A percentile compares a stretch with the other conserved stretches of the same genome.
phyloP scores from a whole-genome alignment of 2,329 filamentous ascomycete genomes.

The Colletotrichum sp. region DNA sequence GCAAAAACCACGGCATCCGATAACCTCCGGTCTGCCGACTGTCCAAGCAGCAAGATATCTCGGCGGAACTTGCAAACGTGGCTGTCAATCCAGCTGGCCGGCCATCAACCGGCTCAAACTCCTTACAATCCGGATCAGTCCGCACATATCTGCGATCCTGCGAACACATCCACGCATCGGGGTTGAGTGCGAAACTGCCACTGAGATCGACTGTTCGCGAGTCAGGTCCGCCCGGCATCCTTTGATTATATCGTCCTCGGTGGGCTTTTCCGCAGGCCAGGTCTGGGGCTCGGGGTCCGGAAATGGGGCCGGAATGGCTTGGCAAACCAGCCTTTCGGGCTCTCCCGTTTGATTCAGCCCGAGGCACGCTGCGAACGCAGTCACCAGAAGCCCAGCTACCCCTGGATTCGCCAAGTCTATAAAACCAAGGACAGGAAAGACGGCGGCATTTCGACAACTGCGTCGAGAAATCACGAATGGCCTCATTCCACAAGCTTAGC shows the following conservation, averaged over 20 bases:
- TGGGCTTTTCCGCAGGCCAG: neutral
- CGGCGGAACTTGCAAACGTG: neutral
- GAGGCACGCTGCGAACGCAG: neutral
- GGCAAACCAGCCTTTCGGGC: neutral
- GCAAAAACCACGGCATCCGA: neutral
- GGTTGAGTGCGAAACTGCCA: neutral
- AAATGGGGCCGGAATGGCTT: neutral
- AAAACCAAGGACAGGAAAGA: neutral
- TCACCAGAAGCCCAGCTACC: neutral
- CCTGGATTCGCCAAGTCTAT: neutral
- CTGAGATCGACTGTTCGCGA: neutral
- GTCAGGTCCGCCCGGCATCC: neutral
- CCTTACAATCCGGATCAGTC: neutral
- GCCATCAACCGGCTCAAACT: neutral
- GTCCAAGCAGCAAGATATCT: neutral
- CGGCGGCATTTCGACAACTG: neutral
- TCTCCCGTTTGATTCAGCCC: neutral
- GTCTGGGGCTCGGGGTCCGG: neutral
- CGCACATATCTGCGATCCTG: neutral
- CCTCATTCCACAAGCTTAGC: neutral
- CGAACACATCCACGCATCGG: neutral
- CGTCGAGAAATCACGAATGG: neutral
- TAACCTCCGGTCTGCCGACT: neutral
- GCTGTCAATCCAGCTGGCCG: neutral
- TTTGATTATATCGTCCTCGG: neutral